Conservation (phyloP, 139 green algal species). For the Astrephomene gubernaculifera region DNA sequence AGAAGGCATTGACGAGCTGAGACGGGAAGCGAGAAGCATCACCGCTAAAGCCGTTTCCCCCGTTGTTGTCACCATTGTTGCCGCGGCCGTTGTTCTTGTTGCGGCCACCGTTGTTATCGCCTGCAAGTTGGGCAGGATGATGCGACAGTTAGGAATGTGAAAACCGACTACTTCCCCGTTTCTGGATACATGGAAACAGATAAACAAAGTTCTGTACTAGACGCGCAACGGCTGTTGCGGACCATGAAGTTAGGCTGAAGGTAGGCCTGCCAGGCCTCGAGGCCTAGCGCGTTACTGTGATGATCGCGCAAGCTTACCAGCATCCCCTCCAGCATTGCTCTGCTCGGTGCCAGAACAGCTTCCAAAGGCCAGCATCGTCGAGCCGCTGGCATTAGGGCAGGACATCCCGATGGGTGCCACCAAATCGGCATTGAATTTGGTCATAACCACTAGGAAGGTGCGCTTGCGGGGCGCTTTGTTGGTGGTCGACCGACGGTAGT, state of each 20-base stretch:
- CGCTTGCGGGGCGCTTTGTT: slow-evolving; percentile 52
- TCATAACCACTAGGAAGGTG: slow-evolving; percentile 50
- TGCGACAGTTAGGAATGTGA: too few relatives aligned
- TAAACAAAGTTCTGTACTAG: too few relatives aligned
- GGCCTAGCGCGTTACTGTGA: too few relatives aligned
- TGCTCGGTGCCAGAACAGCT: too few relatives aligned
- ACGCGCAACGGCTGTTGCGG: too few relatives aligned
- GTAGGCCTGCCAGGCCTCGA: too few relatives aligned
- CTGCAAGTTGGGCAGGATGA: too few relatives aligned
- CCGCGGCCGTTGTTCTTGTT: not conserved
- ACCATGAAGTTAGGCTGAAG: too few relatives aligned
- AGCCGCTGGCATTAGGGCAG: not conserved
- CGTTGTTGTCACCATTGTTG: not conserved
- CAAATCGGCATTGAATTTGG: not conserved
- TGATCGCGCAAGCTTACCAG: not conserved
- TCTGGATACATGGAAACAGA: too few relatives aligned
- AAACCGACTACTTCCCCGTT: too few relatives aligned
- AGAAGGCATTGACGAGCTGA: not conserved
- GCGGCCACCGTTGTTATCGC: not conserved
- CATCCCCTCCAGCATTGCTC: too few relatives aligned
- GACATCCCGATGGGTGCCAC: not conserved
- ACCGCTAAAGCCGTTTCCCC: not conserved
- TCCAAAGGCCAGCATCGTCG: not conserved
- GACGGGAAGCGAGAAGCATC: not conserved
- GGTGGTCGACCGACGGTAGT: slow-evolving; percentile 45